Base-by-base conservation (phyloP, 2,329 filamentous ascomycete species). In the Aspergillus sp. region DNA sequence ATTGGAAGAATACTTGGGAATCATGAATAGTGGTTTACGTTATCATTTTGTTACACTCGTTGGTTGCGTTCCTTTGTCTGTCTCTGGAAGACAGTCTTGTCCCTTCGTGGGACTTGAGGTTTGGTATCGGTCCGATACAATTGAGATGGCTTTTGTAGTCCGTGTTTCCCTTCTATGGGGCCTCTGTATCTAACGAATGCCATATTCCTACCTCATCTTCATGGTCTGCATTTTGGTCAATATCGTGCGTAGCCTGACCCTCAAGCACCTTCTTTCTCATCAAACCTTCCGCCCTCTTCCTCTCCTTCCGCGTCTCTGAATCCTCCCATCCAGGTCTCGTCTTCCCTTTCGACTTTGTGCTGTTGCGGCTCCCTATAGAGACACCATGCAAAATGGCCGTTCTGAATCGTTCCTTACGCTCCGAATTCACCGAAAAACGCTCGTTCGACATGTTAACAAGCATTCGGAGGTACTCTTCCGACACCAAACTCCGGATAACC, bases 401-500 rank as follows among this genome's bases (percentile, higher is more conserved):
- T 34, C 70, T 64, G 52, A 78, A 79, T 50, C 77, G 67, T 34
- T 73, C 69, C 30, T 72, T 76, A 12, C 78, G 70, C 52, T 76
- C 71, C 7, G 62, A 59, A 59, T 80, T 80, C 17, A 70, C 68
- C 17, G 54, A 58, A 58, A 80, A 80, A 19, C 77, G 63, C 71
- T 91, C 85, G 68, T 95, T 93, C 7, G 88, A 86, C 56, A 96
- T 83, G 3, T 77, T 73, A 12, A 93, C 75, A 13, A 97, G 78
- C 57, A 83, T 85, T 42, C 76, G 76, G 5, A 97, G 80, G 68
- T 95, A 92, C 8, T 78, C 77, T 34, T 87, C 81, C 2, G 85
- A 79, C 1, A 96, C 89, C 20, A 88, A 72, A 40, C 78, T 80
- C 20, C 78, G 67, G 13, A 82, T 78, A 4, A 77, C 60, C 19